Evolutionary conservation across 2,329 filamentous ascomycete species (phyloP).

Genomic region (Claviceps paspali): DNA sequence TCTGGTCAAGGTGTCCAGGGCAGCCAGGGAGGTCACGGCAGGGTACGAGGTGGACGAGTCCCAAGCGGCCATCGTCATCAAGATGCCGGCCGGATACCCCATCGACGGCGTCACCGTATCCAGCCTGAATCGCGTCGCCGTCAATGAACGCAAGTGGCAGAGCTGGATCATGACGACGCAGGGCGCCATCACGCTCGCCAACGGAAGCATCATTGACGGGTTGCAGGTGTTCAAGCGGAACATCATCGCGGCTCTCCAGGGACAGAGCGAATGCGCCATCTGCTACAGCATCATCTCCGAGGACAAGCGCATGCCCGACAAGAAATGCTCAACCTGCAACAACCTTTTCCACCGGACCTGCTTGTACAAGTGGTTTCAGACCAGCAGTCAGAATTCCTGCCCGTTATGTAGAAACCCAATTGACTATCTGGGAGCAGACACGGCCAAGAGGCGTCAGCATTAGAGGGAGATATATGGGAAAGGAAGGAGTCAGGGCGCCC

Average conservation of each 20-base stretch:
- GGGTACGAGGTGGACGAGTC: constrained; percentile 82
- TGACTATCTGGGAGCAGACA: constrained; percentile 34
- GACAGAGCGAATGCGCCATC: constrained; percentile 89
- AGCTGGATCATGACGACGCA: constrained; percentile 79
- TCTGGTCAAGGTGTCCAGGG: constrained; percentile 53
- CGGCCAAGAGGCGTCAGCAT: constrained; percentile 20
- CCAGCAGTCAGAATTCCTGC: constrained; percentile 79
- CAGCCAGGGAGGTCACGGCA: constrained; percentile 63
- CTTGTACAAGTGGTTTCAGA: constrained; percentile 95
- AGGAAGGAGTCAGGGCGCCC: too few species aligned
- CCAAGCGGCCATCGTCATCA: constrained; percentile 67
- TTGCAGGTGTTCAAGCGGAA: constrained; percentile 75
- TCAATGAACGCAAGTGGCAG: constrained; percentile 85
- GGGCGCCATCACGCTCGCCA: constrained; percentile 85
- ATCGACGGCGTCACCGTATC: constrained; percentile 63
- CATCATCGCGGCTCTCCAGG: constrained; percentile 75
- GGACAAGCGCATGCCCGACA: constrained; percentile 82
- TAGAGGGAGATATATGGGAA: neutral
- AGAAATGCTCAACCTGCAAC: constrained; percentile 82
- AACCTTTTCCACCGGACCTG: constrained; percentile 84
- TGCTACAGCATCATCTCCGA: constrained; percentile 89
- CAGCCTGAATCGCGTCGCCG: constrained; percentile 68
- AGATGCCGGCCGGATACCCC: constrained; percentile 68
- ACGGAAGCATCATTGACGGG: constrained; percentile 77
- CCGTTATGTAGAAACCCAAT: constrained; percentile 88